Evolutionary conservation across 768 basidiomycete species (phyloP).

Genomic region (Podaxis pistillaris): DNA sequence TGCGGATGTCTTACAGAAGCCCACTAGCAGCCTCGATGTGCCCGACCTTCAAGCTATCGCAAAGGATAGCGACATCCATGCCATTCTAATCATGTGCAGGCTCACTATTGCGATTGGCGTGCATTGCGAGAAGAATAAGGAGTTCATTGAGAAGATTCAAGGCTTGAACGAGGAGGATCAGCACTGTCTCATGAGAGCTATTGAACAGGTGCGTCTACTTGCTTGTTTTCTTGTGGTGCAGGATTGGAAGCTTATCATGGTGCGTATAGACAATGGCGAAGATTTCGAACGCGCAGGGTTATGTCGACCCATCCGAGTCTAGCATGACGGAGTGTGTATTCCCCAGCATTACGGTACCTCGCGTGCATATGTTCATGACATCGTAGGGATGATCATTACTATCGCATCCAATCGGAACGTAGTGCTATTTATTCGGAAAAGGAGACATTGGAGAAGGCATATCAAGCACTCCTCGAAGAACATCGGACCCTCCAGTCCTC

Average conservation of each 20-base stretch:
- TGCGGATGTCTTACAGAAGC: conserved; percentile 78
- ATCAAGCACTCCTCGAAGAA: conserved; percentile 72
- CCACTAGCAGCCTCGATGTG: conserved; percentile 74
- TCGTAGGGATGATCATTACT: conserved; percentile 85
- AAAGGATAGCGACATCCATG: conserved; percentile 64
- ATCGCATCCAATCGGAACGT: conserved; percentile 78
- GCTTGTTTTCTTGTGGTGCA: background rate
- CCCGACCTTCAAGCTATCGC: conserved; percentile 87
- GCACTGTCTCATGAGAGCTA: conserved; percentile 88
- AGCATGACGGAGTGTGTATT: conserved; percentile 76
- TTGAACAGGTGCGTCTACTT: conserved; percentile 70
- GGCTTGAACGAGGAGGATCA: conserved; percentile 79
- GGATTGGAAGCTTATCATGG: background rate
- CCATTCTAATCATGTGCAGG: conserved; percentile 74
- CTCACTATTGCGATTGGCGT: conserved; percentile 84
- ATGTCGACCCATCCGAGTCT: conserved; percentile 48
- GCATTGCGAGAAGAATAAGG: conserved; percentile 85
- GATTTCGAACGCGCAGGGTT: conserved; percentile 51
- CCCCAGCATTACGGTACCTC: conserved; percentile 6
- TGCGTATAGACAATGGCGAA: conserved; percentile 68
- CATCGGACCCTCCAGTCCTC: conserved; percentile 72
- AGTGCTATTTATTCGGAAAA: conserved; percentile 80
- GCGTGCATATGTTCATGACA: conserved; percentile 13
- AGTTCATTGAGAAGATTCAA: conserved; percentile 88
- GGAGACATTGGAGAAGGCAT: conserved; percentile 81